Conservation (phyloP, 2,329 filamentous ascomycete species). For the Lizonia empirigonia region DNA sequence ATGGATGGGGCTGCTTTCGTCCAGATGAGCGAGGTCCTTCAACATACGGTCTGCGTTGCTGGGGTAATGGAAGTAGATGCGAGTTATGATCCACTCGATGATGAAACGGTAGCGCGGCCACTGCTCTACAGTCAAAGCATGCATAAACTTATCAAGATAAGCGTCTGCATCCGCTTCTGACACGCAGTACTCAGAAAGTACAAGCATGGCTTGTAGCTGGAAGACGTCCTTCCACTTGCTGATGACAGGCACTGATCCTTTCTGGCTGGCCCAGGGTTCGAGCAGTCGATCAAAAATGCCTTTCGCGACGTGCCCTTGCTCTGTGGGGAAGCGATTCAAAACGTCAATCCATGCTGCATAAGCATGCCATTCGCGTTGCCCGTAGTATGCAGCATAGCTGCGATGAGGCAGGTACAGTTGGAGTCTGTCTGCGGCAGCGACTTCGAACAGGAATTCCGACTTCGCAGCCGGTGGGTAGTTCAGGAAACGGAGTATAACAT, state of each 20-base stretch:
- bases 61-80: constrained; percentile 48
- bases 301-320: constrained; percentile 29
- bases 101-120: constrained; percentile 56
- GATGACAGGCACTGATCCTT: constrained; percentile 51
- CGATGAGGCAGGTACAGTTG: constrained; percentile 38
- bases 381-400: constrained; percentile 53
- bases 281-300: constrained; percentile 46
- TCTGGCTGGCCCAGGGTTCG: constrained; percentile 53
- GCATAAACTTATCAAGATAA: constrained; percentile 48
- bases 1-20: constrained; percentile 55
- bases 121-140: constrained; percentile 53
- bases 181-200: constrained; percentile 50
- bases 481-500: constrained; percentile 49
- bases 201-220: constrained; percentile 55
- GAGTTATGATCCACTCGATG: constrained; percentile 56
- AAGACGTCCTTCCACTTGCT: constrained; percentile 56
- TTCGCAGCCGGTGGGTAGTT: constrained; percentile 50
- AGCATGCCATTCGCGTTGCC: constrained; percentile 50
- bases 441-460: constrained; percentile 54
- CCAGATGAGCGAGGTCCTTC: constrained; percentile 45
- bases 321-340: constrained; percentile 46
- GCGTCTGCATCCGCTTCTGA: constrained; percentile 30
- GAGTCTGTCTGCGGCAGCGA: constrained; percentile 45
- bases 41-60: constrained; percentile 43
- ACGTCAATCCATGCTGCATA: constrained; percentile 55